Evolutionary conservation across 192 early-diverging fungal genomes (phyloP).

Genomic region (Gonapodya sp.): DNA sequence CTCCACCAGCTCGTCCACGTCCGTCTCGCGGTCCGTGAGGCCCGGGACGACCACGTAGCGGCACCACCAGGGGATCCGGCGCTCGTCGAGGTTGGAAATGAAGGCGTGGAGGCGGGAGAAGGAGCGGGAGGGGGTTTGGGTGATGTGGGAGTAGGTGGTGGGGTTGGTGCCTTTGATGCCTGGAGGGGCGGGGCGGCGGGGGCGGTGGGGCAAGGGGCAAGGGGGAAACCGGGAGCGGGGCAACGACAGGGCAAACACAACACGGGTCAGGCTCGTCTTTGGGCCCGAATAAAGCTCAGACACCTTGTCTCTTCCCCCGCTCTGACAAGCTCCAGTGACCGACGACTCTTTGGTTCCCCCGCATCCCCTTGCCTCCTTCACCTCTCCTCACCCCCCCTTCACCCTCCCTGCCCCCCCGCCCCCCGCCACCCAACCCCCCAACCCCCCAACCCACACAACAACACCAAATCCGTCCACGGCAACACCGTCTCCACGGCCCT

Average conservation of each 20-base stretch:
- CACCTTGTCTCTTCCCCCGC: too few species aligned
- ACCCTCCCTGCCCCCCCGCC: not conserved
- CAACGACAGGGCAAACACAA: not conserved
- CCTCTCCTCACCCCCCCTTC: constrained; percentile 11
- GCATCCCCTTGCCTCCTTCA: not conserved
- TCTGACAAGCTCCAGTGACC: not conserved
- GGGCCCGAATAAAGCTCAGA: too few species aligned
- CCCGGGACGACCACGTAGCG: constrained; percentile 20
- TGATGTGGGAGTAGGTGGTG: not conserved
- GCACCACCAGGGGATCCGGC: constrained; percentile 22
- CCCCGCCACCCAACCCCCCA: constrained; percentile 8
- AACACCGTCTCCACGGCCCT: constrained; percentile 16
- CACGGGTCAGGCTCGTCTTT: not conserved
- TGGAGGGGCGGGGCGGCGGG: not conserved
- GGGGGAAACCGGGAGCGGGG: not conserved
- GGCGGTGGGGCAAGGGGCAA: not conserved
- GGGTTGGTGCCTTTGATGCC: constrained; percentile 1
- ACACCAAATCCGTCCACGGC: constrained; percentile 20
- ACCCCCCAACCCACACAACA: constrained; percentile 15
- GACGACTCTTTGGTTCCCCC: not conserved
- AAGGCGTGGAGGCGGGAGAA: not conserved
- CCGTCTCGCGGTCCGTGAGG: constrained; percentile 15
- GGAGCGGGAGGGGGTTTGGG: not conserved
- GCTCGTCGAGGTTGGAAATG: constrained; percentile 16
- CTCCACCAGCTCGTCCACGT: constrained; percentile 19